These are phyloP conservation scores for Naganishia randhawae DNA, from an alignment of 768 basidiomycete genomes.

Conservation along the genomic window DNA sequence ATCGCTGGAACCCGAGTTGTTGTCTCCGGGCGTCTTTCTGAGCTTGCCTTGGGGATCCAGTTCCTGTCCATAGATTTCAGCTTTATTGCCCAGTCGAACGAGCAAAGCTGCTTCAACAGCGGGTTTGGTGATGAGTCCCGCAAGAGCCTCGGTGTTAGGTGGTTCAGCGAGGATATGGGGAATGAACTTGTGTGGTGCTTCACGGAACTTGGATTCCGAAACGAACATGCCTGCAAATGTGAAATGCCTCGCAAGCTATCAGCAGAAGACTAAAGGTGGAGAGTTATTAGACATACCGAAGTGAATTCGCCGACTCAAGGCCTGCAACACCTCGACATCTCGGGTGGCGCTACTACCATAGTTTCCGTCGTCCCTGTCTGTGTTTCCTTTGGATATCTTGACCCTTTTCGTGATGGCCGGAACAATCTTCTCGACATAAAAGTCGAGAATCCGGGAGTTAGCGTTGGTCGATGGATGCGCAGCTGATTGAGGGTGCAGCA, in stretches of 20 bases:
- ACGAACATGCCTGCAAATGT: slow-evolving; percentile 83
- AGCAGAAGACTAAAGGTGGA: not conserved
- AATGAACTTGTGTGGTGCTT: slow-evolving; percentile 78
- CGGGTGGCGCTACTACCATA: slow-evolving; percentile 92
- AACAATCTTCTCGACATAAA: slow-evolving; percentile 83
- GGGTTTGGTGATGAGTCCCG: slow-evolving; percentile 90
- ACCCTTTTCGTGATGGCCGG: slow-evolving; percentile 76
- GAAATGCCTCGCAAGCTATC: not conserved
- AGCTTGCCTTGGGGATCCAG: slow-evolving; percentile 66
- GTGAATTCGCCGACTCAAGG: slow-evolving; percentile 96
- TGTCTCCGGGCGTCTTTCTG: slow-evolving; percentile 44
- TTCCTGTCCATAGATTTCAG: slow-evolving; percentile 71
- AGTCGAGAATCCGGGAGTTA: slow-evolving; percentile 77
- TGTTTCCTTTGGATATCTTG: slow-evolving; percentile 63
- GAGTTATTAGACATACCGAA: slow-evolving; percentile 64
- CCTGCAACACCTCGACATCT: slow-evolving; percentile 93
- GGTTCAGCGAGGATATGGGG: slow-evolving; percentile 71
- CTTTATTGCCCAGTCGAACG: slow-evolving; percentile 77
- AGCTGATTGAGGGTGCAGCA: slow-evolving; percentile 60
- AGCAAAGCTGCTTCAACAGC: slow-evolving; percentile 86
- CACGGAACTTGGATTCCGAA: slow-evolving; percentile 92
- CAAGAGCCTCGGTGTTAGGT: slow-evolving; percentile 72
- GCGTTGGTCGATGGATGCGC: slow-evolving; percentile 63
- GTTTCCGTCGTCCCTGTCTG: slow-evolving; percentile 84
- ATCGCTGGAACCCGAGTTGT: slow-evolving; percentile 40